Percentiles rank a stretch among this genome's conserved stretches.
Evolutionary conservation across 2,329 filamentous ascomycete genomes (phyloP).

Genomic region (Scedosporium dehoogii): DNA sequence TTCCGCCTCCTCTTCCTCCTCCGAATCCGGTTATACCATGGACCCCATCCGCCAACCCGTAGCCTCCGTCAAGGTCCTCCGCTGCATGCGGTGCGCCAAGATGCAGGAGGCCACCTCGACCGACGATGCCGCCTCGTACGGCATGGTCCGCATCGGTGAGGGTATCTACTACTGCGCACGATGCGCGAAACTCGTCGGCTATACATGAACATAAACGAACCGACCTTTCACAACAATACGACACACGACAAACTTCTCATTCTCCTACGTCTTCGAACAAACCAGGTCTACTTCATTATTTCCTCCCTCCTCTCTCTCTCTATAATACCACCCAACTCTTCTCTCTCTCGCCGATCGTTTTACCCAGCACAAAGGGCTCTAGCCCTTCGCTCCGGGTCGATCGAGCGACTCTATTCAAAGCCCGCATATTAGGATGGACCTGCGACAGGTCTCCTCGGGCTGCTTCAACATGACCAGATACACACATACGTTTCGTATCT

Average conservation of each 20-base stretch:
- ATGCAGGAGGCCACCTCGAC: conserved; percentile 51
- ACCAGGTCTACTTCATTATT: background rate
- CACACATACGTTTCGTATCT: background rate
- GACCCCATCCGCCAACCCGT: conserved; percentile 33
- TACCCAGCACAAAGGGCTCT: background rate
- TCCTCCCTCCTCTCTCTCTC: background rate
- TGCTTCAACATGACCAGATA: background rate
- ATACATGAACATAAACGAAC: conserved; percentile 36
- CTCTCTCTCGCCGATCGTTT: background rate
- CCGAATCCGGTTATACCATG: conserved; percentile 31
- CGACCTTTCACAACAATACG: background rate
- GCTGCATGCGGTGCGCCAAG: conserved; percentile 52
- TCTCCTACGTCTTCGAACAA: background rate
- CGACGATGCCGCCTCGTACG: conserved; percentile 45
- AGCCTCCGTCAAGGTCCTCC: conserved; percentile 48
- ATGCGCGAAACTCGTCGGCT: conserved; percentile 54
- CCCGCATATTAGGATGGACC: background rate
- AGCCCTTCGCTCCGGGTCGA: background rate
- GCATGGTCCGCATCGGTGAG: conserved; percentile 56
- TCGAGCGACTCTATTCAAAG: background rate
- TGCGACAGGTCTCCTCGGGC: background rate
- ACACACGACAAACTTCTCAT: background rate
- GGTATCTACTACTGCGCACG: conserved; percentile 58
- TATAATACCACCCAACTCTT: background rate
- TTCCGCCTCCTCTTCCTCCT: conserved; percentile 23